Evolutionary conservation across 1,284 basidiomycete genomes (phyloP).

Genomic region (Malassezia sympodialis): DNA sequence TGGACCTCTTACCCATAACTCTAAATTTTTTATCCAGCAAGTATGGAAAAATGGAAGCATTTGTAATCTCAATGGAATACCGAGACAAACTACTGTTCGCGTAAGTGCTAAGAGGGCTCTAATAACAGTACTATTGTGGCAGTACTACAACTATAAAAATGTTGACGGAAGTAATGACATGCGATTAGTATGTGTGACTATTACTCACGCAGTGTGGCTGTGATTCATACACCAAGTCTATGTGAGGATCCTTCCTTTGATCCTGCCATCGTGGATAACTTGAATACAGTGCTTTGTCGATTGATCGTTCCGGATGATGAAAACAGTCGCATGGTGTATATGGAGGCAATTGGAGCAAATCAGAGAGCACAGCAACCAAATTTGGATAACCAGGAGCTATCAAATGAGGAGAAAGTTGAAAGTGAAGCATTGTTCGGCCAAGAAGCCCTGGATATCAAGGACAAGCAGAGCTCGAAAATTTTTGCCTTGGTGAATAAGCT

Average conservation of each 20-base stretch:
- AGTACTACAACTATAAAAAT: background rate
- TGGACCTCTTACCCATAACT: background rate
- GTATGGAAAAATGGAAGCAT: conserved; percentile 4
- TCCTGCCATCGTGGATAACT: background rate
- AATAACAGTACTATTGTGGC: conserved; percentile 11
- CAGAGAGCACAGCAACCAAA: background rate
- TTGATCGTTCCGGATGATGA: conserved; percentile 8
- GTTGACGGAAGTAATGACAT: conserved; percentile 8
- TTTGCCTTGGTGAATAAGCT: background rate
- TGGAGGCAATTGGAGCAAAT: background rate
- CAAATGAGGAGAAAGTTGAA: background rate
- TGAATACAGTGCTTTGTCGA: conserved; percentile 5
- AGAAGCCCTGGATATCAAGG: no score
- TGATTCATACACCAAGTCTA: background rate
- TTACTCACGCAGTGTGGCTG: background rate
- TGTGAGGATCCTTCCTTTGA: conserved; percentile 4
- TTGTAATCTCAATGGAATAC: conserved; percentile 14
- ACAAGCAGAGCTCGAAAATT: background rate
- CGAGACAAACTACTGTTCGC: conserved; percentile 1
- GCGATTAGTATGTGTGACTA: conserved; percentile 9
- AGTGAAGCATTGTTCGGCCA: background rate
- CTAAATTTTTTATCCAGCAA: conserved; percentile 6
- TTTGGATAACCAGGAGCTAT: background rate
- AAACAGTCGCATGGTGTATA: background rate
- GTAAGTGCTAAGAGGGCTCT: background rate